Evolutionary conservation across 305 asterid species (phyloP).

Genomic region (Plantago lanceolata): DNA sequence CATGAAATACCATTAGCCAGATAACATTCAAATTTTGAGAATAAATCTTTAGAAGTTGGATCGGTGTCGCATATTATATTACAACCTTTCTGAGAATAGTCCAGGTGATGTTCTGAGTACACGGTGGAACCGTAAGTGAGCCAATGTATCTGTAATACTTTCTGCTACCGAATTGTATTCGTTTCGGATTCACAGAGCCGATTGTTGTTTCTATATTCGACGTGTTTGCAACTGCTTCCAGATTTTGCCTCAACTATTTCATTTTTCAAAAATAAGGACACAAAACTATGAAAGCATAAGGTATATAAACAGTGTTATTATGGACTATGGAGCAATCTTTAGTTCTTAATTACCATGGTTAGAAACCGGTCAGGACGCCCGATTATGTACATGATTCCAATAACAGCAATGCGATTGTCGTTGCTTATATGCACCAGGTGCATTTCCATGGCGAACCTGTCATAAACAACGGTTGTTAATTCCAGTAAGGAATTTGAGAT

Average conservation of each 20-base stretch:
- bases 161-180: slow-evolving; percentile 45
- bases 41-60: background rate
- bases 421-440: slow-evolving; percentile 59
- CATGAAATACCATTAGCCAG: background rate
- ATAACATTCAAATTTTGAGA: background rate
- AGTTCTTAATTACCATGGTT: slow-evolving; percentile 31
- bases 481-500: background rate
- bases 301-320: background rate
- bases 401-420: slow-evolving; percentile 42
- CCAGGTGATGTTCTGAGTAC: slow-evolving; percentile 58
- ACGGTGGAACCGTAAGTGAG: slow-evolving; percentile 69
- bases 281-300: background rate
- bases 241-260: slow-evolving; percentile 29
- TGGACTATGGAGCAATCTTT: background rate
- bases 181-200: slow-evolving; percentile 45
- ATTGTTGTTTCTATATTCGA: slow-evolving; percentile 26
- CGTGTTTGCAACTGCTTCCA: slow-evolving; percentile 31
- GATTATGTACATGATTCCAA: slow-evolving; percentile 53
- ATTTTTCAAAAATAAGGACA: too few relatives aligned
- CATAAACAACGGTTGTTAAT: background rate
- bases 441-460: slow-evolving; percentile 52
- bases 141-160: slow-evolving; percentile 65
- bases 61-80: background rate
- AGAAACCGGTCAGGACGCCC: slow-evolving; percentile 54
- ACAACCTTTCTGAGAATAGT: slow-evolving; percentile 51